Base-by-base conservation (phyloP, 305 asterid species). In the Coffea humblotiana region DNA sequence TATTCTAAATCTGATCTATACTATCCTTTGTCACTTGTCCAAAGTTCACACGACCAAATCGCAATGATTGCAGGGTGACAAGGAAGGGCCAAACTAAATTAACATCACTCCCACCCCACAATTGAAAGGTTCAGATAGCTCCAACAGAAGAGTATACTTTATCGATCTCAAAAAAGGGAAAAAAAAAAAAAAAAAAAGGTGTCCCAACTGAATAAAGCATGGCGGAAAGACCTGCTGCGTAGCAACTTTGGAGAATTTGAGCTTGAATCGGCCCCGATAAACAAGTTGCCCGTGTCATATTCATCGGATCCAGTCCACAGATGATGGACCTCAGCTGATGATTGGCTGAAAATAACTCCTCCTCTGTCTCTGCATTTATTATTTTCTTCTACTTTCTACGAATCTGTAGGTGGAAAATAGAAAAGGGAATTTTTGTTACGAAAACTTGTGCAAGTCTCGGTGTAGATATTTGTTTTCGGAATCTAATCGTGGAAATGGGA, bases 341-440 rank as follows among this genome's bases (percentile, higher is more conserved):
- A 80, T 74, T 74, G 77, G 74, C 51, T 79, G 82, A 79, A 66
- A 74, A 65, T 80, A 51, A 74, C 82, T 47, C 21, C 18, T 43
- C 14, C 9, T 9, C 10, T 8, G 32, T n/a, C 29, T 47, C 8
- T 3, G 43, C 43, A 40, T 40, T 40, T 40, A 40, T 40, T 40
- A 32, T 13, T 54, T 48, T 66, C 52, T 40, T 10, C 14, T 0
- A 72, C 49, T 29, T 72, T 73, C 27, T 51, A 25, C 27, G 77
- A 51, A 49, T 73, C 65, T 73, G n/a, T 51, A 29, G 43, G 43
- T 3, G 2, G 43, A 40, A 40, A 3, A 18, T 8, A 29, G 16
- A 73, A 29, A 72, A 72, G 10, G 16, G 56, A 54, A 9, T n/a
- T 13, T 56, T 16, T 21, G 15, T 69, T 35, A 21, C 9, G 58